Base-by-base conservation (phyloP, 768 basidiomycete genomes). In the Boletus eberwhitei region DNA sequence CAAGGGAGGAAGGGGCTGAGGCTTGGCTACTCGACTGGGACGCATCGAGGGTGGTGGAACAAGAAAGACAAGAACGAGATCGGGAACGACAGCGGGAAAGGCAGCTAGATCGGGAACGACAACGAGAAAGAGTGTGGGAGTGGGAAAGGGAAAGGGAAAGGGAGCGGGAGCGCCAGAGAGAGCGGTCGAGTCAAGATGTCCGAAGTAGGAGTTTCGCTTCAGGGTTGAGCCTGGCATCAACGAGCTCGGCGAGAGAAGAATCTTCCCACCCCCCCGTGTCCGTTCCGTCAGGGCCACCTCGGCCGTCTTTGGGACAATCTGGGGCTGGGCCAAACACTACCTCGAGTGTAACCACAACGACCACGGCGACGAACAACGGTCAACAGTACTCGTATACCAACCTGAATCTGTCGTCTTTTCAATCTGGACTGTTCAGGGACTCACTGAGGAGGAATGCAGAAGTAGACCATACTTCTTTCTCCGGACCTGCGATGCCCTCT, bases 341-440 rank as follows among this genome's bases (percentile, higher is more conserved):
- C 0, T 8, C 58, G 29, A 57, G 44, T 19, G 32, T 40, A 24
- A 46, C 38, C 0, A 0, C 53, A 14, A 36, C 50, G 22, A 48
- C 44, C 9, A 5, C 54, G 13, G 44, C 55, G 29, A 46, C 47
- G n/a, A 62, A 59, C 41, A 58, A 37, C 35, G 46, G 22, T n/a
- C 58, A 57, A 31, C 58, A 54, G 7, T 68, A 70, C 43, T 66
- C 71, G 7, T 70, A 71, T 45, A 61, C 56, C 48, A 71, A 63
- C 43, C 26, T 70, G n/a, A 66, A 70, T n/a, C 47, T 70, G 6
- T 59, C 68, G 17, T 55, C 69, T 37, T 70, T 70, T 49, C 69
- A 69, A 34, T 66, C 69, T 24, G 69, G 69, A 3, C 35, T 72
- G 21, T 70, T 72, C 47, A 64, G 69, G 29, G 69, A 70, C 54